Evolutionary conservation across 176 grass and related monocot genomes (phyloP), one percentile per base, ranked within the genome.

Genomic region (Lolium multiflorum): DNA sequence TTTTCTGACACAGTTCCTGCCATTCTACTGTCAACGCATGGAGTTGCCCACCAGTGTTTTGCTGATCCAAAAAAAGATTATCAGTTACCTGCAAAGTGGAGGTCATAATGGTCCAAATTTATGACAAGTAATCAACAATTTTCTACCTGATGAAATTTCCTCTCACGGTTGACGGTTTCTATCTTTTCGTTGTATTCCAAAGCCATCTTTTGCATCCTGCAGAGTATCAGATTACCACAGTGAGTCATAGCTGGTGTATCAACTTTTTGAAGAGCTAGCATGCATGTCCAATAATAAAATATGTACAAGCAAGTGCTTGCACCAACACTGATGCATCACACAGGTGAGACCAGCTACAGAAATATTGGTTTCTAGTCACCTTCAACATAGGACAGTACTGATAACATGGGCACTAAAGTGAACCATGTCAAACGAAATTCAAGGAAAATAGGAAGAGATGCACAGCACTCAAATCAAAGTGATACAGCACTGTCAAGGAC

Each of bases 111-210:
- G 58, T 44, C 56, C 51, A 82, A 57, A 83, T 58, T 74, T 46
- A 85, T 17, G 76, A 81, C 4, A 62, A 39, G 59, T 81, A 14
- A 11, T n/a, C 2, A 49, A 67, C 2, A 3, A 28, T 51, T 38
- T 81, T 21, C 31, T 82, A 99, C 97, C 94, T 96, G 97, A 73
- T 99, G 97, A 47, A 99, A 96, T 60, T 99, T 99, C 70, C 97
- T 99, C 82, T 96, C 90, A 0, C 97, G 92, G 72, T 99, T 99
- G 37, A 99, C 94, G 43, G 79, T 80, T 88, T 99, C 97, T 81
- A 96, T 99, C 84, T 86, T 92, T 90, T 96, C 84, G 62, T 99
- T 92, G 88, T 92, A 92, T 79, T 96, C 97, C 69, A 91, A 58
- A 57, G 94, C 89, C 44, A 88, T 90, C 18, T 92, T 94, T 90